Evolutionary conservation across 1,139 yeast genomes (phyloP), one percentile per base, ranked within the genome.

Genomic region (Zygosaccharomyces pseudobailii): DNA sequence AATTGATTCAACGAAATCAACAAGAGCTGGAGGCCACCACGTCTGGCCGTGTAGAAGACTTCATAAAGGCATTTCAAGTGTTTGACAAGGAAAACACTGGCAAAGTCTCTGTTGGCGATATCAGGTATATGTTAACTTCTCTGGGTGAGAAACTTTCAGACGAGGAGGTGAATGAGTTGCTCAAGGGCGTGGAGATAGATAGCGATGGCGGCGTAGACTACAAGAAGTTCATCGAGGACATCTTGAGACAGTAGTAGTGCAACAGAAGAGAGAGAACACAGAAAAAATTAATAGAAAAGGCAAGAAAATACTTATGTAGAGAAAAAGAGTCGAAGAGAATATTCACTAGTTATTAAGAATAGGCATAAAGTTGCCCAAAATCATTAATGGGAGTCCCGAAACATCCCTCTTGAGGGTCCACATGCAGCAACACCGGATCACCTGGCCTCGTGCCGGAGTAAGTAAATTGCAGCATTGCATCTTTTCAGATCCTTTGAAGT

Each of bases 71-170:
- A 1, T 92, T 92, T 79, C 97, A 92, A 71, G 97, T 92, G 8
- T 92, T 92, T 58, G 99, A 92, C 72, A 94, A 90, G 73, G 96
- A 89, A 56, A 82, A 85, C 56, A 85, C 97, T 20, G 99, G 99
- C 6, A 85, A 84, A 71, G 92, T 92, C 61, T 95, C 97, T 35
- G 96, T 92, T 39, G 99, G 99, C 50, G 97, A 94, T 70, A 79
- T 92, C 62, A 81, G 95, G 68, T 92, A 92, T 70, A 88, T 92
- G 66, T 76, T 92, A 67, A 90, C 97, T 22, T 84, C 95, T 9
- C 82, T 90, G 59, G 97, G 97, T 49, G 97, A 92, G 71, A 89
- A 90, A 71, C 76, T 92, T 61, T 71, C 84, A 22, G 96, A 90
- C 59, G 75, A 82, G 42, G 99, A 92, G 71, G 97, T 92, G 42